phyloP scores from a whole-genome alignment of 345 rosid genomes.

The Durio zibethinus region DNA sequence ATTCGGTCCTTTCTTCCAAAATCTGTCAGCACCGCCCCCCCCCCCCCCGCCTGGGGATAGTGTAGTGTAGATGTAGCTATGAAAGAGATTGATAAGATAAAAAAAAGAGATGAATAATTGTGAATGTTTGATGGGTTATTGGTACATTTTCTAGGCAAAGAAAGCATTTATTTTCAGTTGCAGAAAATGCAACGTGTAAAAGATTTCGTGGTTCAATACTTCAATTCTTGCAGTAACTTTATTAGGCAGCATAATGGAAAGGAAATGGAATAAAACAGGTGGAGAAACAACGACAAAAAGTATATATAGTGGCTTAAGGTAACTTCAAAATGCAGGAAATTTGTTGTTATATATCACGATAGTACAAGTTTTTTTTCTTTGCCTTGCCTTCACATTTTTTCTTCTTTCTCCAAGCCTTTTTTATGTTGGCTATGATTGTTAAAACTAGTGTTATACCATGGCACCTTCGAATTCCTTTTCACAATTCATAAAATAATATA shows the following conservation, averaged over 20 bases:
- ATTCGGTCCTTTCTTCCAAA: constrained; percentile 16
- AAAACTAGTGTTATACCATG: not conserved
- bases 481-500: not conserved
- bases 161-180: not conserved
- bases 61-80: not conserved
- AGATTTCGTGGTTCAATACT: not conserved
- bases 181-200: not conserved
- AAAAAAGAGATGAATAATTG: constrained; percentile 5
- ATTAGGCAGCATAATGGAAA: not conserved
- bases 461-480: not conserved
- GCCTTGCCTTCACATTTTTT: too few relatives aligned
- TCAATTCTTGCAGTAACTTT: not conserved
- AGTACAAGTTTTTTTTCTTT: not conserved
- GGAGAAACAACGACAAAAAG: not conserved
- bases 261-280: not conserved
- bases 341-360: not conserved
- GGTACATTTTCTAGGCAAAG: not conserved
- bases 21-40: not conserved
- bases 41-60: too few relatives aligned
- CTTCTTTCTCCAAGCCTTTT: too few relatives aligned
- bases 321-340: not conserved
- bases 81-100: constrained; percentile 20
- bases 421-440: too few relatives aligned
- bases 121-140: not conserved
- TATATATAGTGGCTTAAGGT: not conserved